Conservation (phyloP, 176 grass and related monocot species). For the Musa beccarii region DNA sequence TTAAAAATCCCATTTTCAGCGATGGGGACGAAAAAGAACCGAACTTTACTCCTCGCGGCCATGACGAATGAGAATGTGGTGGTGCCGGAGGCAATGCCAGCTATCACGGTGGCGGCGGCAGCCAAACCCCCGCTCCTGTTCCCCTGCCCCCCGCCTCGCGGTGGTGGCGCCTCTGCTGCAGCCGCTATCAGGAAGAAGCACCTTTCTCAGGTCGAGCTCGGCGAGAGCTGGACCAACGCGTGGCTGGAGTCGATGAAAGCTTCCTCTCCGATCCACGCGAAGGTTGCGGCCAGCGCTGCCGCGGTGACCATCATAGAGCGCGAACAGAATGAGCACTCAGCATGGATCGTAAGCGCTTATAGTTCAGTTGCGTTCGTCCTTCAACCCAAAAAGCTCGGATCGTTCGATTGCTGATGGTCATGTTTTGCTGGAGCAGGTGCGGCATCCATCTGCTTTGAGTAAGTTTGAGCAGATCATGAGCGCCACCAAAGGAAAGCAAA, state of each 20-base stretch:
- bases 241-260: slow-evolving; percentile 75
- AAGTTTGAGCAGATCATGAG: slow-evolving; percentile 58
- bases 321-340: slow-evolving; percentile 39
- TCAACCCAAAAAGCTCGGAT: too few relatives aligned
- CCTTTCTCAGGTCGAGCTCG: slow-evolving; percentile 45
- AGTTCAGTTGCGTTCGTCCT: not conserved
- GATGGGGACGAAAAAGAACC: not conserved
- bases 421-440: slow-evolving; percentile 25
- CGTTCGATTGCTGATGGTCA: not conserved
- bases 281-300: slow-evolving; percentile 34
- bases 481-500: slow-evolving; percentile 58
- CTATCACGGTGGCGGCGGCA: slow-evolving; percentile 15
- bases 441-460: slow-evolving; percentile 57
- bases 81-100: slow-evolving; percentile 35
- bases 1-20: not conserved
- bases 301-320: slow-evolving; percentile 1
- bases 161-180: not conserved
- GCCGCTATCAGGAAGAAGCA: slow-evolving; percentile 48
- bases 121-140: slow-evolving; percentile 31
- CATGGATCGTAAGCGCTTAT: slow-evolving; percentile 41
- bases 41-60: slow-evolving; percentile 1
- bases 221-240: slow-evolving; percentile 14
- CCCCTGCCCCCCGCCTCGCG: slow-evolving; percentile 59
- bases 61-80: slow-evolving; percentile 77
- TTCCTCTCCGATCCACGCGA: slow-evolving; percentile 81